Base-by-base conservation (phyloP, 768 basidiomycete species). In the Hygrophorus pudorinus region DNA sequence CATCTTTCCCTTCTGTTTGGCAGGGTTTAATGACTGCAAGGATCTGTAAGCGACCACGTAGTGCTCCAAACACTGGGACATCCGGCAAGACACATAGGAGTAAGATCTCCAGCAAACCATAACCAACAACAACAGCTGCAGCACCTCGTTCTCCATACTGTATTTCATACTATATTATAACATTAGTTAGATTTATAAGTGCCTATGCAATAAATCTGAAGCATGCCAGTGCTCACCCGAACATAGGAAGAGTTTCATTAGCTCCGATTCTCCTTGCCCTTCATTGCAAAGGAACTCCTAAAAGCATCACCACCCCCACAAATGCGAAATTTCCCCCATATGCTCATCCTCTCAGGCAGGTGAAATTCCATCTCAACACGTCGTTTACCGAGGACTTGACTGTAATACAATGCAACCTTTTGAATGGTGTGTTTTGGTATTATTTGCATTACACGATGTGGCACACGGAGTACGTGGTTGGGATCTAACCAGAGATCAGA, bases 241-340 rank as follows among this genome's bases (percentile, higher is more conserved):
- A 45, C 21, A 45, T 36, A 45, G 2, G 44, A 36, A 3, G 44
- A 27, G 29, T 45, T 36, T n/a, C 34, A 5, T 9, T 45, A 16
- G 13, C 8, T 6, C 3, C 9, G 9, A 4, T 12, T 9, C n/a
- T 12, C 13, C 40, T 41, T 30, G 10, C 44, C 21, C 8, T 14
- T 4, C n/a, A 29, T 24, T 38, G 33, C 44, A 38, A 29, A 36
- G 16, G 32, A 8, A 16, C 34, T 45, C 14, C 51, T 33, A 24
- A 64, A 59, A 2, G 38, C 28, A 35, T 62, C 62, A 2, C 62
- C 56, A 1, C 56, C 52, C 16, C 49, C 46, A 6, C 44, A 18
- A 17, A 63, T 56, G 6, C 52, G 38, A 1, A 64, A 41, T 33
- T 59, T 60, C 4, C 57, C 60, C 52, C 55, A 59, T 2, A 43